Evolutionary conservation across 169 alveolate species (phyloP), one percentile per base, ranked within the genome.

Genomic region (Fabrea salina): DNA sequence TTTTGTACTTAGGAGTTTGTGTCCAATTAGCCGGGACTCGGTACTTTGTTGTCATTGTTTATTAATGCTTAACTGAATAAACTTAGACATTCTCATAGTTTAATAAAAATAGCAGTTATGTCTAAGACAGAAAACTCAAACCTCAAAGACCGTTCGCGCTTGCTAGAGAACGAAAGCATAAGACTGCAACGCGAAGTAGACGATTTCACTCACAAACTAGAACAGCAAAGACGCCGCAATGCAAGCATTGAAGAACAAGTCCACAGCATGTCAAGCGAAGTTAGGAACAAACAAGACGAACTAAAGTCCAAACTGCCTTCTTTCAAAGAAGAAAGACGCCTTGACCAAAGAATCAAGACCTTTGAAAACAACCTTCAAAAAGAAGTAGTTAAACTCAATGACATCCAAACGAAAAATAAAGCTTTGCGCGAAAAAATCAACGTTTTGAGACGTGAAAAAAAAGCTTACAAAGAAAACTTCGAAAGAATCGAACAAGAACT

Each of bases 161-260:
- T 85, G 66, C 78, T 80, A 19, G 92, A 86, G 56, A 51, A 83
- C 22, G 92, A 86, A 47, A 68, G 83, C 25, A 79, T 79, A 58
- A 64, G 92, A 22, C 87, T 86, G 22, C 92, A 86, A 70, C 78
- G 89, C 68, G 92, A 86, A 40, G 92, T 79, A 2, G 92, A 86
- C 43, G 75, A 77, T 30, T 86, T 86, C 83, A 86, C 92, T 49
- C 77, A 86, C 84, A 86, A 82, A 53, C 43, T 54, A 16, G 92
- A 86, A 75, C 92, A 86, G 44, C 87, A 86, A 51, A 72, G 87
- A 35, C 64, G 88, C 8, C 49, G 89, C 54, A 74, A 77, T 41
- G 79, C 75, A 39, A 56, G 82, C 61, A 13, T 37, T 54, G 79
- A 72, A 41, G 35, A 22, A 41, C 22, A 79, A 80, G 67, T 71